A percentile compares a stretch with the other conserved stretches of the same genome.
Conservation (phyloP, 768 basidiomycete species). For the Candolleomyces eurysporus region DNA sequence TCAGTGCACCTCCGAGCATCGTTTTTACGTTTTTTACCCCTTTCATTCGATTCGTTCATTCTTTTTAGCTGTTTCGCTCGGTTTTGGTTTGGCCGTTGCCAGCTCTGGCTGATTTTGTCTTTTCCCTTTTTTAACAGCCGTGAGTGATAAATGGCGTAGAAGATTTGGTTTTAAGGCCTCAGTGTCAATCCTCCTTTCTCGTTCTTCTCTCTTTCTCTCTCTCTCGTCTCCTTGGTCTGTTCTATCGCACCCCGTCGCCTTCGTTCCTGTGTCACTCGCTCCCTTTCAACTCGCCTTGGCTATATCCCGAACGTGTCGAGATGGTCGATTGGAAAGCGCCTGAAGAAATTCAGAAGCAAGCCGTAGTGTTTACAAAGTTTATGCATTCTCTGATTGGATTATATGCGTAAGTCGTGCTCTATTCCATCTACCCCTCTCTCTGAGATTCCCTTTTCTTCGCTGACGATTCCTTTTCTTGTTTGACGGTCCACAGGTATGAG, state of each 20-base stretch:
- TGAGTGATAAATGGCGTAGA: not conserved
- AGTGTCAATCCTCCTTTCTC: not conserved
- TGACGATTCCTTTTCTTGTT: not conserved
- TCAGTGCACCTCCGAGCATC: too few species aligned
- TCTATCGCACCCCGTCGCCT: too few species aligned
- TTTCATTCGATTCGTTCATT: too few species aligned
- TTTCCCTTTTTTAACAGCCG: not conserved
- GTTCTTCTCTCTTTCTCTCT: slow-evolving; percentile 10
- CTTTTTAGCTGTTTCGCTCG: too few species aligned
- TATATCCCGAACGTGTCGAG: slow-evolving; percentile 6
- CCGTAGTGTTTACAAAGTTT: slow-evolving; percentile 45
- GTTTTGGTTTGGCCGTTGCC: too few species aligned
- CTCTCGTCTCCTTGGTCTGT: not conserved
- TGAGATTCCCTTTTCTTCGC: not conserved
- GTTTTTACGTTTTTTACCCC: too few species aligned
- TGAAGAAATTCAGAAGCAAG: slow-evolving; percentile 45
- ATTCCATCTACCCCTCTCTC: too few species aligned
- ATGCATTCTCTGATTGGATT: slow-evolving; percentile 59
- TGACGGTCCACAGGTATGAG: slow-evolving; percentile 47
- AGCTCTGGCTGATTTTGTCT: too few species aligned
- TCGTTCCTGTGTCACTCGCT: not conserved
- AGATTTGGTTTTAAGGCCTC: not conserved
- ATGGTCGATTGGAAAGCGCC: slow-evolving; percentile 59
- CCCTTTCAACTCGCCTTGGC: not conserved
- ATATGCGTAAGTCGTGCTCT: slow-evolving; percentile 40